phyloP scores from a whole-genome alignment of 2,329 filamentous ascomycete genomes.

The Orbilia oligospora region DNA sequence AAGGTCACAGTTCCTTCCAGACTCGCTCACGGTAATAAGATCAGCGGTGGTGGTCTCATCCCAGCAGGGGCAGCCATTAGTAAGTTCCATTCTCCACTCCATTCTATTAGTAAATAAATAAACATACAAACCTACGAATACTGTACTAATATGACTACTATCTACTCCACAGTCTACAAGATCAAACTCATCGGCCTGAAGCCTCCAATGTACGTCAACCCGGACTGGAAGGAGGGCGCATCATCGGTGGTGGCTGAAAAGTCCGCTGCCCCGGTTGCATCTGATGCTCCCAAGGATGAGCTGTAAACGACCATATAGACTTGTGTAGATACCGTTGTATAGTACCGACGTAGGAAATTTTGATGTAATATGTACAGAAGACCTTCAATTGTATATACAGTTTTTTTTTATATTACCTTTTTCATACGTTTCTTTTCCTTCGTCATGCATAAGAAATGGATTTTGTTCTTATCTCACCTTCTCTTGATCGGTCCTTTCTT shows the following conservation, averaged over 20 bases:
- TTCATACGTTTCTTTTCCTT: no score
- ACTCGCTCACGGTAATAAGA: slow-evolving; percentile 38
- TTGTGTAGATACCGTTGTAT: slow-evolving; percentile 13
- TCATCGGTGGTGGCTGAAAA: background rate
- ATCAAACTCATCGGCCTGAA: slow-evolving; percentile 42
- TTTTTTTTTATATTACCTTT: slow-evolving; percentile 3
- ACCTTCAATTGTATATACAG: slow-evolving; percentile 51
- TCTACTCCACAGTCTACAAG: slow-evolving; percentile 24
- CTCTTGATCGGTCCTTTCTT: slow-evolving; percentile 1
- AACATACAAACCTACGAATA: no score
- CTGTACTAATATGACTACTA: background rate
- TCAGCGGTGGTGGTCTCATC: slow-evolving; percentile 37
- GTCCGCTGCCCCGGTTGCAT: background rate
- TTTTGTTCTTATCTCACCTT: background rate
- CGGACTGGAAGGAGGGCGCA: slow-evolving; percentile 8
- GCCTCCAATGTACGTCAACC: slow-evolving; percentile 34
- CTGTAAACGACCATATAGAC: no score
- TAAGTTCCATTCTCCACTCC: slow-evolving; percentile 16
- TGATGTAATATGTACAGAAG: slow-evolving; percentile 45
- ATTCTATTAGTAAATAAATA: background rate
- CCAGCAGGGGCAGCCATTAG: slow-evolving; percentile 42
- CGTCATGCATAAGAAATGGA: background rate
- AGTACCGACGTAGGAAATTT: slow-evolving; percentile 1
- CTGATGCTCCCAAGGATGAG: slow-evolving; percentile 10
- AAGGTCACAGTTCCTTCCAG: slow-evolving; percentile 48